Evolutionary conservation across 2,329 filamentous ascomycete genomes (phyloP), one percentile per base, ranked within the genome.

Genomic region (Trichoderma sp.): DNA sequence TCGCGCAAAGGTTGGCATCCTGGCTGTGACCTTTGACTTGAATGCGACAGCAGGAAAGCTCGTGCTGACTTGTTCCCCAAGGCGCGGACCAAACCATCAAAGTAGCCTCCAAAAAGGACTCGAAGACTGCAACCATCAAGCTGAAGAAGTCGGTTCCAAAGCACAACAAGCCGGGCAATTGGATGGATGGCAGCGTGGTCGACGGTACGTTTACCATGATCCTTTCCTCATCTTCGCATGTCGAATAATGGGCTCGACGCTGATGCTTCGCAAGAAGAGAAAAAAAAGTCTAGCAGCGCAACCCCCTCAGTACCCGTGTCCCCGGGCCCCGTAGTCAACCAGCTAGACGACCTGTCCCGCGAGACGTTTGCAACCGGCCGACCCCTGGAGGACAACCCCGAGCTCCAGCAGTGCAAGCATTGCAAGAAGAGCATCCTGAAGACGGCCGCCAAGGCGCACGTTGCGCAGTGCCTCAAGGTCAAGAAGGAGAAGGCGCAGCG

Each of bases 351-450:
- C 67, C 86, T 82, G 67, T 88, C 91, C 15, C 86, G 90, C 70
- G 88, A 92, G 67, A 90, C 90, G 5, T 97, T 97, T 76, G 83
- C 88, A 4, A 93, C 89, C 54, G 92, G 92, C 67, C 88, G 90
- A 65, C 92, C 93, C 0, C 84, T 96, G 70, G 89, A 93, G 71
- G 93, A 97, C 73, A 83, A 82, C 64, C 85, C 90, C 12, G 92
- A 96, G 68, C 84, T 92, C 10, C 88, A 95, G 58, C 84, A 90
- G 70, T 99, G 94, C 83, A 97, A 95, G 75, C 92, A 96, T 75
- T 99, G 94, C 80, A 97, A 95, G 78, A 93, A 96, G 72, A 90
- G 90, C 59, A 86, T 97, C 14, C 82, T 95, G 15, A 90, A 89
- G 71, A 87, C 87, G 39, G 88, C 87, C 0, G 90, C 91, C 2